Percentiles rank a stretch among this genome's conserved stretches.
Conservation (phyloP, 1,139 yeast genomes). For the Lodderomyces margitis region DNA sequence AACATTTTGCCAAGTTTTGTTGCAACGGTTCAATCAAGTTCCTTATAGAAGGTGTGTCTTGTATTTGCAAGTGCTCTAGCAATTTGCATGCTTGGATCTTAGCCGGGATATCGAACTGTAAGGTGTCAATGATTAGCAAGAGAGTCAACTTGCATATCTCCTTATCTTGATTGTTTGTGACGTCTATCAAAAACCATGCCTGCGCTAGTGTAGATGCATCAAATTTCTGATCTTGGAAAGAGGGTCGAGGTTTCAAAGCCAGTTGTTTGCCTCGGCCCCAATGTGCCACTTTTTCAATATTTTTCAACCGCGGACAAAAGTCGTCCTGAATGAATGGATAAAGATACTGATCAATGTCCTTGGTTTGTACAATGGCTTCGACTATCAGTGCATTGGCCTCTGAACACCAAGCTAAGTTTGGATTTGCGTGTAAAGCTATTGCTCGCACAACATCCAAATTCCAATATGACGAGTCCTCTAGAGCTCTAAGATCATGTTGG, state of each 20-base stretch:
- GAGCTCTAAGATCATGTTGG: background rate
- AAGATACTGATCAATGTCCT: slow-evolving; percentile 6
- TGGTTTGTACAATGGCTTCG: slow-evolving; percentile 9
- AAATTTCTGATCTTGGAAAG: slow-evolving; percentile 18
- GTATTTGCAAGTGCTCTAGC: slow-evolving; percentile 21
- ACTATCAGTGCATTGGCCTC: slow-evolving; percentile 17
- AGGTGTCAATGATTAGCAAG: slow-evolving; percentile 48
- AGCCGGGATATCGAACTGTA: slow-evolving; percentile 47
- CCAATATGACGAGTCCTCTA: background rate
- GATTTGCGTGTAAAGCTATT: slow-evolving; percentile 22
- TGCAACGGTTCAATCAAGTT: slow-evolving; percentile 5
- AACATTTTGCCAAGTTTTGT: slow-evolving; percentile 24
- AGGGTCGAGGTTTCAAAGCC: slow-evolving; percentile 18
- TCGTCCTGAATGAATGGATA: slow-evolving; percentile 10
- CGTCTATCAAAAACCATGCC: slow-evolving; percentile 29
- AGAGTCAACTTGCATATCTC: slow-evolving; percentile 45
- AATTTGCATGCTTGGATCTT: slow-evolving; percentile 39
- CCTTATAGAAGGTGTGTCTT: background rate
- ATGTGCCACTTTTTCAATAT: slow-evolving; percentile 14
- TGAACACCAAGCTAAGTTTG: slow-evolving; percentile 32
- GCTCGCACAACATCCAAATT: slow-evolving; percentile 3
- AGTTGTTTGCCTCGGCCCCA: slow-evolving; percentile 12
- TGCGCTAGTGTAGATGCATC: slow-evolving; percentile 20
- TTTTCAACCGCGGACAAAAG: slow-evolving; percentile 8
- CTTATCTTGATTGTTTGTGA: slow-evolving; percentile 13